Evolutionary conservation across 2,329 filamentous ascomycete species (phyloP), one percentile per base, ranked within the genome.

Genomic region (Fusarium domesticum): DNA sequence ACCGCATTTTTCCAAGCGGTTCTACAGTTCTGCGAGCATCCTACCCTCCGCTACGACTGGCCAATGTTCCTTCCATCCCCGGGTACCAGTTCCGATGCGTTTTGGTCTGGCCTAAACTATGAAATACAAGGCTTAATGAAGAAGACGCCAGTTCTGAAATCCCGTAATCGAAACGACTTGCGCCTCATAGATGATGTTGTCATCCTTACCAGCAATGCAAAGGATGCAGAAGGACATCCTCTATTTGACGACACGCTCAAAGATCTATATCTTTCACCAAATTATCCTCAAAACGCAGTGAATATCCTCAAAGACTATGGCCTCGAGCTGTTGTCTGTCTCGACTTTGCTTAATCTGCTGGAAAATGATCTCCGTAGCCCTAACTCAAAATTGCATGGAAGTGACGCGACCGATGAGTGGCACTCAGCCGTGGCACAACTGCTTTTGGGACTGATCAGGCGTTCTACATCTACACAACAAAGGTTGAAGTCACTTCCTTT

Each of bases 11-110:
- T 43, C 1, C 2, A 42, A 5, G 47, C 51, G 0, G 32, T 53
- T 18, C 25, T 45, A 1, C 23, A 53, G 15, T 57, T 57, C 14
- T 57, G 51, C n/a, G 18, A 45, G 3, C 47, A 55, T 14, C 23
- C 43, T 6, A 34, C 31, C 3, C 50, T 56, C 2, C 37, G 45
- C 18, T 56, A 53, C 6, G 6, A 34, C 2, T 50, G 54, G 54
- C 37, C 43, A 12, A 1, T 33, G 3, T 57, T 57, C 16, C 51
- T 57, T 3, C 53, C 51, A 1, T 4, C 45, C 1, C 12, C 5
- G 3, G 12, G 37, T 0, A 12, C 3, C 3, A 35, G 33, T 0
- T 17, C 8, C 8, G 37, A 43, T 16, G 35, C 25, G 0, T 56
- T 54, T 14, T 57, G 53, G 53, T 48, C 41, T 1, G 10, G 14